phyloP scores from a whole-genome alignment of 2,329 filamentous ascomycete species.

The Phialophora verrucosa region DNA sequence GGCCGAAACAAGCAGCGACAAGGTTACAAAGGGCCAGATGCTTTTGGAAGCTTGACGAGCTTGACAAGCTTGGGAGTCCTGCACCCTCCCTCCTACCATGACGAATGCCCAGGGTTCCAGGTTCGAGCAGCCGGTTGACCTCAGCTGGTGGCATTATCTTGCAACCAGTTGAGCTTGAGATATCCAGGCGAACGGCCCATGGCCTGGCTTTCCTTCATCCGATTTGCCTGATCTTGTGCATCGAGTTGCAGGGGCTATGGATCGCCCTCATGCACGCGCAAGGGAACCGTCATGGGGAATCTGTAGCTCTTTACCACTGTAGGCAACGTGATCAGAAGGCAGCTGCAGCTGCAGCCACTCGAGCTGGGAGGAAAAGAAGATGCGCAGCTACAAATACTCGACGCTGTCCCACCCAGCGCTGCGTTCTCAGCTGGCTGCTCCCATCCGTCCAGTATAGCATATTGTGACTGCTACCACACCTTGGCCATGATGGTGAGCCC shows the following conservation, averaged over 20 bases:
- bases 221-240: constrained; percentile 2
- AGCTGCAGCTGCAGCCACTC: not conserved
- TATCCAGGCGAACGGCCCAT: not conserved
- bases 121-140: not conserved
- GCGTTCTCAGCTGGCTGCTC: not conserved
- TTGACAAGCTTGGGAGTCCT: not conserved
- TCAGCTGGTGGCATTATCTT: not conserved
- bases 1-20: not conserved
- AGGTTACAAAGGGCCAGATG: not conserved
- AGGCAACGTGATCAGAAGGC: not conserved
- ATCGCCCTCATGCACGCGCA: not conserved
- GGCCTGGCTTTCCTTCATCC: not conserved
- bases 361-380: not conserved
- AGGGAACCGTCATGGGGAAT: not conserved
- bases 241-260: not conserved
- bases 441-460: not conserved
- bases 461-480: not conserved
- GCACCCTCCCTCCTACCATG: not conserved
- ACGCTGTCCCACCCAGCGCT: not conserved
- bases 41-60: constrained; percentile 9
- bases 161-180: not conserved
- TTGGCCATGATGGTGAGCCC: not conserved
- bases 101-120: not conserved
- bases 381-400: constrained; percentile 2
- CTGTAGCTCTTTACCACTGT: not conserved